phyloP scores from a whole-genome alignment of 306 rosid species.

The Prunus persica region DNA sequence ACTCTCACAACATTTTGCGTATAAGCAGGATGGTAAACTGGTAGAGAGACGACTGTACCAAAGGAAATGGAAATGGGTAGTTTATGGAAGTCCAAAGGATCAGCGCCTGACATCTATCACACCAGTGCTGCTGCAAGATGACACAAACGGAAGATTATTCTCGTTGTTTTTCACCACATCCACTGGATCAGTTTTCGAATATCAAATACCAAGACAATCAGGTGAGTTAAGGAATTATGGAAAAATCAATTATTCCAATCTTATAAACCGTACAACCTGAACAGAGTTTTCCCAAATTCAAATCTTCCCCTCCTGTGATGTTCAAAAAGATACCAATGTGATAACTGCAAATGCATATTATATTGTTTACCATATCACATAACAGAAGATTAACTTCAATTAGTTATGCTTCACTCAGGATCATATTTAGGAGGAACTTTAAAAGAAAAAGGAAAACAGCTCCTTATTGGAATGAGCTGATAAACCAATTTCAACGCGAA shows the following conservation, averaged over 20 bases:
- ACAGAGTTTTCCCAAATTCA: neutral
- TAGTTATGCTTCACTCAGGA: neutral
- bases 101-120: slow-evolving; percentile 69
- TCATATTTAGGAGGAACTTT: too few species aligned
- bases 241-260: neutral
- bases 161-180: slow-evolving; percentile 73
- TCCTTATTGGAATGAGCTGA: neutral
- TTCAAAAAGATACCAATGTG: neutral
- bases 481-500: neutral
- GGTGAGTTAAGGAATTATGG: slow-evolving; percentile 42
- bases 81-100: slow-evolving; percentile 73
- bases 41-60: slow-evolving; percentile 79
- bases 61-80: slow-evolving; percentile 94
- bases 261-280: neutral
- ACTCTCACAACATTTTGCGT: neutral
- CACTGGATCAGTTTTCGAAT: slow-evolving; percentile 68
- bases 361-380: neutral
- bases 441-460: too few species aligned
- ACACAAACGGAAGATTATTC: slow-evolving; percentile 44
- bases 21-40: slow-evolving; percentile 65
- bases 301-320: neutral
- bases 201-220: slow-evolving; percentile 47
- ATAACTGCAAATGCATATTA: neutral
- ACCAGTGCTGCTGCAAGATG: slow-evolving; percentile 52
- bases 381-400: neutral